Evolutionary conservation across 2,329 filamentous ascomycete genomes (phyloP), one percentile per base, ranked within the genome.

Genomic region (Trichoderma atroviride): DNA sequence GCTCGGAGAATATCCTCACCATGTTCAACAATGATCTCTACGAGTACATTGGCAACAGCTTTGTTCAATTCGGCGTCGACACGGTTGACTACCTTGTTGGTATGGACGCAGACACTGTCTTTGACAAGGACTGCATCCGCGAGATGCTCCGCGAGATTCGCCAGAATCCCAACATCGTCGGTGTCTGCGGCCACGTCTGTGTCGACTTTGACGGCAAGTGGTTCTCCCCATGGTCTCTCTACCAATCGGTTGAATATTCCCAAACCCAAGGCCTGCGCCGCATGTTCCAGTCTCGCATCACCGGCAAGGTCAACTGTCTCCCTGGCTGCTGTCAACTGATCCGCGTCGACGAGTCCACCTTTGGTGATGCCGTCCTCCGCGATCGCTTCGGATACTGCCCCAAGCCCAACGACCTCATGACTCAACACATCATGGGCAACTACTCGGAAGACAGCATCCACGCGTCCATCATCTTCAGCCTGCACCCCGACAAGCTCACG

Each of bases 361-460:
- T 83, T 72, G 82, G 83, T 2, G 82, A 84, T 70, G 76, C 76
- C 19, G 80, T 84, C 5, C 81, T 85, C 37, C 77, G 83, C 4
- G 76, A 84, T 58, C 78, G 80, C 0, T 85, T 85, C 61, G 83
- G 83, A 4, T 84, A 85, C 74, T 82, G 81, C 69, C 83, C 83
- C 6, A 81, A 81, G 68, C 81, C 81, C n/a, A 83, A 82, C 63
- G 83, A 85, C 68, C 77, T 81, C 56, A 81, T 85, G 77, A 82
- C 83, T 9, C 79, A 79, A 72, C 83, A 84, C 62, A 83, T 85
- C 71, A 83, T 83, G 74, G 83, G 82, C 14, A 83, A 81, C 22
- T 83, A 83, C 50, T 84, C 82, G 3, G 84, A 85, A 69, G 83
- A 85, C 63, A 81, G 81, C 57, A 85, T 85, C 70, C 83, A 85